Evolutionary conservation across 73 alveolate species (phyloP).

Genomic region (Paramecium pentaurelia): DNA sequence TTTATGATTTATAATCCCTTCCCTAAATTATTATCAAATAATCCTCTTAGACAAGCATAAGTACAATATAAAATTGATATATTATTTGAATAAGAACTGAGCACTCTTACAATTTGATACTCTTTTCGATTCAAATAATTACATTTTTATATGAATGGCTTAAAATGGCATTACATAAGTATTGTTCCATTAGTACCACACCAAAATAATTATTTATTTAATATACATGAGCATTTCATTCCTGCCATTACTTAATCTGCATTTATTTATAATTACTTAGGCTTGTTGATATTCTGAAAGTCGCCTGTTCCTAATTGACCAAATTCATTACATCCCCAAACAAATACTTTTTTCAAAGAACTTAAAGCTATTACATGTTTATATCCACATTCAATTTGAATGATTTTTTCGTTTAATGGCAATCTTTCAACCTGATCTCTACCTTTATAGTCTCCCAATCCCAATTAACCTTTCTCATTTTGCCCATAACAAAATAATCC

Average conservation of each 20-base stretch:
- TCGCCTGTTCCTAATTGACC: conserved; percentile 11
- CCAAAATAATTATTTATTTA: neutral
- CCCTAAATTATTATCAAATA: neutral
- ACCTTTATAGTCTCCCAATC: neutral
- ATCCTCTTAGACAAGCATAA: neutral
- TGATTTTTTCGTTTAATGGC: neutral
- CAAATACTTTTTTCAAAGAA: neutral
- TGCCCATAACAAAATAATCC: neutral
- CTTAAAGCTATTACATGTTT: neutral
- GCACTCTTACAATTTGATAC: neutral
- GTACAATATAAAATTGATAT: neutral
- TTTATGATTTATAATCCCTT: neutral
- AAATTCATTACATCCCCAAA: conserved; percentile 19
- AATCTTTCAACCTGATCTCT: neutral
- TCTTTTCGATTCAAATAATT: neutral
- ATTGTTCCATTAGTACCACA: conserved; percentile 22
- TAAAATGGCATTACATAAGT: neutral
- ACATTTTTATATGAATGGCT: neutral
- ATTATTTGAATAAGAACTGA: neutral
- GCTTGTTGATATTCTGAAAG: neutral
- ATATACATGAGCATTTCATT: neutral
- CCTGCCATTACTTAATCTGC: conserved; percentile 10
- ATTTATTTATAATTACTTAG: neutral
- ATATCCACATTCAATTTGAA: neutral
- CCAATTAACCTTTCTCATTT: conserved; percentile 34